Evolutionary conservation across 257 asterid species (phyloP).

Genomic region (Solanum pinnatisectum): DNA sequence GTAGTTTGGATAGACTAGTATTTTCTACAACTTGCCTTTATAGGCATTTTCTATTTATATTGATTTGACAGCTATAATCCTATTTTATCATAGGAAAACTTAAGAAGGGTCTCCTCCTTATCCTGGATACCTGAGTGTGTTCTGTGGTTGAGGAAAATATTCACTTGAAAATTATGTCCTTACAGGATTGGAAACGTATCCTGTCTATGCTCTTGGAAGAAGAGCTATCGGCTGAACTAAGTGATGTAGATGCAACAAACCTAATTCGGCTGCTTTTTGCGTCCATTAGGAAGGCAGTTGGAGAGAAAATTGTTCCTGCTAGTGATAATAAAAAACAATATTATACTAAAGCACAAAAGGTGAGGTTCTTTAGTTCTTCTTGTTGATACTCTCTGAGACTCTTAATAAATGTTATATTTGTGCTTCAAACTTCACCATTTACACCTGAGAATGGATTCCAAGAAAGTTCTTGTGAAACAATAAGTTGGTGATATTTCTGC

Average conservation of each 20-base stretch:
- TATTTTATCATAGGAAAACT: background rate
- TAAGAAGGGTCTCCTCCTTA: background rate
- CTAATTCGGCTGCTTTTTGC: conserved; percentile 84
- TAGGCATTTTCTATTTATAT: background rate
- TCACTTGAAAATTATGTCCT: conserved; percentile 3
- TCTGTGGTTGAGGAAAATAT: background rate
- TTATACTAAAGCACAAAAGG: conserved; percentile 73
- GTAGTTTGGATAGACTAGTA: background rate
- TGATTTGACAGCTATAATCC: background rate
- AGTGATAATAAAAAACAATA: conserved; percentile 76
- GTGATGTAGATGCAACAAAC: conserved; percentile 79
- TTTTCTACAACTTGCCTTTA: background rate
- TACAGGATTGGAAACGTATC: conserved; percentile 94
- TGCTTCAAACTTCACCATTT: background rate
- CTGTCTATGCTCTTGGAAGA: conserved; percentile 81
- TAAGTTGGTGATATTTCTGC: background rate
- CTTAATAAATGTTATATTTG: background rate
- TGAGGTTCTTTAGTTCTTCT: conserved; percentile 11
- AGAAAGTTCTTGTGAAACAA: background rate
- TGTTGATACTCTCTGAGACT: background rate
- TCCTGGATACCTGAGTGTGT: background rate
- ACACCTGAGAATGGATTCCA: background rate
- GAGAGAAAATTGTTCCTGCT: conserved; percentile 91
- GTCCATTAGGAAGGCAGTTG: conserved; percentile 87
- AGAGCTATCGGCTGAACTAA: conserved; percentile 66